Evolutionary conservation across 805 yeast species (phyloP).

Genomic region (Tetrapisispora namnaoensis): DNA sequence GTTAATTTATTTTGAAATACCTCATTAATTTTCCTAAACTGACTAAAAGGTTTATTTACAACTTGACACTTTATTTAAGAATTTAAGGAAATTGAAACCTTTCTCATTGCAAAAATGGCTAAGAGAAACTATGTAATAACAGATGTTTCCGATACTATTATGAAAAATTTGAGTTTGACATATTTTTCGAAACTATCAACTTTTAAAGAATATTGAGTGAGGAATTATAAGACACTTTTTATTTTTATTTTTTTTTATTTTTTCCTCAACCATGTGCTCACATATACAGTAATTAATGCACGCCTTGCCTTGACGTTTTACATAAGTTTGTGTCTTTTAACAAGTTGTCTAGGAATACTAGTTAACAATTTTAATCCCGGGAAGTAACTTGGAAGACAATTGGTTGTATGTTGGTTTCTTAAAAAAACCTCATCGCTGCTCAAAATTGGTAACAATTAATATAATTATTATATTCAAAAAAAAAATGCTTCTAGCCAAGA

Average conservation of each 20-base stretch:
- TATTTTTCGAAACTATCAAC: neutral
- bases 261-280: neutral
- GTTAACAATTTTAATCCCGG: neutral
- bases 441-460: neutral
- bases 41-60: neutral
- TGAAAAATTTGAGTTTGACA: too few relatives aligned
- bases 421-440: neutral
- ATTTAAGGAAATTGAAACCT: neutral
- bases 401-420: neutral
- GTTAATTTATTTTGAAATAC: constrained; percentile 1
- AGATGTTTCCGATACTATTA: neutral
- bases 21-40: constrained; percentile 2
- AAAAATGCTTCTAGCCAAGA: too few relatives aligned
- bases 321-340: neutral
- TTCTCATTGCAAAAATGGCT: neutral
- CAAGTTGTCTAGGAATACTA: too few relatives aligned
- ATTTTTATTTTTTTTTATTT: too few relatives aligned
- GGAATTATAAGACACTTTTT: neutral
- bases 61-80: neutral
- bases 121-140: neutral
- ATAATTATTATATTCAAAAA: too few relatives aligned
- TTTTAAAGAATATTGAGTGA: neutral
- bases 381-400: neutral
- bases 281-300: neutral
- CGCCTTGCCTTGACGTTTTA: neutral